Conservation (phyloP, 768 basidiomycete genomes). For the Termitomyces eurrhizus region DNA sequence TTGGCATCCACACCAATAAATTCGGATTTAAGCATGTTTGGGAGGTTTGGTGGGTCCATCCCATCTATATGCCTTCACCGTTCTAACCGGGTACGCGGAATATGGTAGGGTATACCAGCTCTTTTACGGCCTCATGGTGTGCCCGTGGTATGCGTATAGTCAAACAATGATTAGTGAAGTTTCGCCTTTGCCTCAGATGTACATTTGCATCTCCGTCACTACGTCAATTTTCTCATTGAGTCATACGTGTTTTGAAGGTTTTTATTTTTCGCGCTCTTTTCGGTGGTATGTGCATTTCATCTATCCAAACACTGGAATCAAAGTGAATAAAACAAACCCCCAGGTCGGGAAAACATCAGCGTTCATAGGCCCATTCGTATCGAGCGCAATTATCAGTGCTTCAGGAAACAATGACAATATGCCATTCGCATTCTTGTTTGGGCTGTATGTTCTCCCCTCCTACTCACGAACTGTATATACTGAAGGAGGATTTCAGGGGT, state of each 20-base stretch:
- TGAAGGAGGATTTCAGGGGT: constrained; percentile 34
- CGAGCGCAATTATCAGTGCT: constrained; percentile 69
- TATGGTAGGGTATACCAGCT: constrained; percentile 58
- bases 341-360: constrained; percentile 73
- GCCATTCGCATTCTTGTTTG: constrained; percentile 73
- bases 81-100: not conserved
- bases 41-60: constrained; percentile 62
- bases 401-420: constrained; percentile 68
- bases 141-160: constrained; percentile 80
- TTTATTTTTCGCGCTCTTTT: constrained; percentile 72
- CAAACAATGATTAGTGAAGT: constrained; percentile 84
- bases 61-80: not conserved
- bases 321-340: not conserved
- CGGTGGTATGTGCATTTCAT: constrained; percentile 41
- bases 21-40: constrained; percentile 83
- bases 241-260: constrained; percentile 36
- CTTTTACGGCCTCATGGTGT: constrained; percentile 69
- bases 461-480: not conserved
- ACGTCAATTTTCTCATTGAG: not conserved
- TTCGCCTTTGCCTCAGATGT: constrained; percentile 70
- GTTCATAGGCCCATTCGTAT: constrained; percentile 73
- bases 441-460: constrained; percentile 42
- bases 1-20: constrained; percentile 68
- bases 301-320: not conserved
- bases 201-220: constrained; percentile 10